A percentile compares a stretch with the other conserved stretches of the same genome.
Conservation (phyloP, 2,329 filamentous ascomycete species). For the Gnomoniopsis smithogilvyi region DNA sequence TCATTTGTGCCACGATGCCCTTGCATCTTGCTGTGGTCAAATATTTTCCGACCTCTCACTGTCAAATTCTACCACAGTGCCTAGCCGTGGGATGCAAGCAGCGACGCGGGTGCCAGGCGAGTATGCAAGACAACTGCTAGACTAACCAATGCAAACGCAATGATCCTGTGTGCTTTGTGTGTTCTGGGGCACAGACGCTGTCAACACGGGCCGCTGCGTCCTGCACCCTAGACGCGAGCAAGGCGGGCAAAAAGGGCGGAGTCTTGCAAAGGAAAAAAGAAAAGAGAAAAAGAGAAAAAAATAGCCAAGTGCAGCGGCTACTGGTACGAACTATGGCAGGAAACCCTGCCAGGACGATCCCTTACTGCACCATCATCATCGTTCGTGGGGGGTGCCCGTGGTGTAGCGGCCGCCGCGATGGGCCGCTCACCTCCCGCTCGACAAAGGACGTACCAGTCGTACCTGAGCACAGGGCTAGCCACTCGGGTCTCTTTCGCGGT, state of each 20-base stretch:
- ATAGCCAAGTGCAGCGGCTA: background rate
- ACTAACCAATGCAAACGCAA: slow-evolving; percentile 8
- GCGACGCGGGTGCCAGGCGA: slow-evolving; percentile 6
- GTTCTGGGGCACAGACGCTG: slow-evolving; percentile 10
- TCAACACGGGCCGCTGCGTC: slow-evolving; percentile 16
- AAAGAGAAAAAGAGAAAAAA: background rate
- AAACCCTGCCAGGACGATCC: background rate
- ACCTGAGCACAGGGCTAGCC: slow-evolving; percentile 12
- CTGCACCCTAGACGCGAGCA: background rate
- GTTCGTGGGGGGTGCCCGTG: slow-evolving; percentile 15
- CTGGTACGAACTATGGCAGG: background rate
- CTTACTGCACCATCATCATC: background rate
- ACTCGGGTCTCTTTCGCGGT: slow-evolving; percentile 18
- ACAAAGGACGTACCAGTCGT: slow-evolving; percentile 5
- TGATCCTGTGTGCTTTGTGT: slow-evolving; percentile 3
- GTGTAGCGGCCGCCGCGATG: slow-evolving; percentile 12
- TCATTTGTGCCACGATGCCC: slow-evolving; percentile 20
- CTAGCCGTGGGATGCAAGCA: slow-evolving; percentile 12
- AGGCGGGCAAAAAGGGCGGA: background rate
- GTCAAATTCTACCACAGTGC: slow-evolving; percentile 20
- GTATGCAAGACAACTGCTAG: slow-evolving; percentile 1
- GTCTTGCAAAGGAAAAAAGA: background rate
- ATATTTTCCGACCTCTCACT: slow-evolving; percentile 11
- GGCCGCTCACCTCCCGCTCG: slow-evolving; percentile 7
- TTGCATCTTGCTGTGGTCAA: slow-evolving; percentile 13